Conservation (phyloP, 2,329 filamentous ascomycete species). For the Nigrospora oryzae region DNA sequence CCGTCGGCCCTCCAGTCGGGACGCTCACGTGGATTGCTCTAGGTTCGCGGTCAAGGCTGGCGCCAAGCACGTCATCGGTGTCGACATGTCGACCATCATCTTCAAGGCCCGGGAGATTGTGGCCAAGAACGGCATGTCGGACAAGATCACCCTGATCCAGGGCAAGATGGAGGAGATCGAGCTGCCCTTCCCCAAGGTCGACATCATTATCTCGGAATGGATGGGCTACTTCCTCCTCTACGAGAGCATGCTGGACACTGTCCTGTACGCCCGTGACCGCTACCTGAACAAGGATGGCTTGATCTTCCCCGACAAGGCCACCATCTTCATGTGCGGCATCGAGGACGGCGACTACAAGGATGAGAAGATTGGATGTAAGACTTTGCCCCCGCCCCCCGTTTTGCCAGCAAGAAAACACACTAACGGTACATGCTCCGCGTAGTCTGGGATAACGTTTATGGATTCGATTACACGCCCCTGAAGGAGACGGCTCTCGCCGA, state of each 20-base stretch:
- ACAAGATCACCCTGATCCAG: conserved; percentile 96
- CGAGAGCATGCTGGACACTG: conserved; percentile 98
- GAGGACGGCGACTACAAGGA: conserved; percentile 99
- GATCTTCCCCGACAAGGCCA: conserved; percentile 98
- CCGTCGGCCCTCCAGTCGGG: neutral
- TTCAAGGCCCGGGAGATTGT: conserved; percentile 97
- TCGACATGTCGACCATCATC: conserved; percentile 99
- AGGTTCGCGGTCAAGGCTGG: conserved; percentile 97
- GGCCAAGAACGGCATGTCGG: conserved; percentile 78
- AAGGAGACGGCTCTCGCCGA: conserved; percentile 91
- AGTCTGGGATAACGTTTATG: conserved; percentile 99
- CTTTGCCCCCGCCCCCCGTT: neutral
- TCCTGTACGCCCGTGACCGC: conserved; percentile 89
- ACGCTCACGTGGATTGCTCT: conserved; percentile 3
- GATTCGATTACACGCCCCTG: conserved; percentile 91
- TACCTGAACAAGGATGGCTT: conserved; percentile 81
- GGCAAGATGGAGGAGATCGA: conserved; percentile 99
- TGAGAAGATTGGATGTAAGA: conserved; percentile 97
- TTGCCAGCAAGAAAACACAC: too few species aligned
- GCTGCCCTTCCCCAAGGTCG: conserved; percentile 88
- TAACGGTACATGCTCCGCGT: neutral
- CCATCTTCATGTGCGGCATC: conserved; percentile 92
- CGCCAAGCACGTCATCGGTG: conserved; percentile 96
- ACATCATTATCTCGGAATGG: conserved; percentile 99
- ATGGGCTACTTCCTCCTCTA: conserved; percentile 99